Base-by-base conservation (phyloP, 164 flowering plant species). In the Paratinospora sagittata region DNA sequence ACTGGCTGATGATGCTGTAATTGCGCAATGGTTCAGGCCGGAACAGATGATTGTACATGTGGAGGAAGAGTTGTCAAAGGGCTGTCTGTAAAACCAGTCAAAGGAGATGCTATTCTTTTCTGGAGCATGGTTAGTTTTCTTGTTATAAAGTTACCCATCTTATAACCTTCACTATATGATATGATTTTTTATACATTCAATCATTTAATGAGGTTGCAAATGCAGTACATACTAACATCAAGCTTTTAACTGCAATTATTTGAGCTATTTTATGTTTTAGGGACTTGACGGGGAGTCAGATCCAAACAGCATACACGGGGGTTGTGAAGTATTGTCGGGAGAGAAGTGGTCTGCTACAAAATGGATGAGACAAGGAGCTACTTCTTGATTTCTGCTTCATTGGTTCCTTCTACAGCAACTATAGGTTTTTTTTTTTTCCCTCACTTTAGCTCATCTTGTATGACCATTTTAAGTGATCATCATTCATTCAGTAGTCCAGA, bases 321-420 rank as follows among this genome's bases (percentile, higher is more conserved):
- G 95, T 62, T 94, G 98, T 74, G 91, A 90, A 76, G 97, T 94
- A 57, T 72, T 91, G 61, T 43, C 83, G 2, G 98, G 98, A 37
- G 97, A 90, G 81, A 94, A 94, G 73, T 94, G 97, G 97, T 94
- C 96, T 26, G 97, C 98, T 66, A 94, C 97, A 23, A 91, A 91
- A 82, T 94, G 98, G 98, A 91, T 94, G 97, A 84, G 98, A 74
- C 97, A 93, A 70, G 85, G 74, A 81, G 57, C 78, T 45, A 69
- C 84, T 33, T 73, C 27, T 70, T 89, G 78, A 84, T 76, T 69
- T 63, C 37, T 41, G 57, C 17, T 70, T 27, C 33, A 70, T 27
- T 17, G 26, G 24, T 33, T 13, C 58, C n/a, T 6, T 16, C 58
- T 8, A 16, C 58, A 52, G 3, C n/a, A 16, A 13, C 58, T 13